Percentiles rank a stretch among this genome's conserved stretches.
Conservation (phyloP, 768 basidiomycete genomes). For the Tremella yokohamensis region DNA sequence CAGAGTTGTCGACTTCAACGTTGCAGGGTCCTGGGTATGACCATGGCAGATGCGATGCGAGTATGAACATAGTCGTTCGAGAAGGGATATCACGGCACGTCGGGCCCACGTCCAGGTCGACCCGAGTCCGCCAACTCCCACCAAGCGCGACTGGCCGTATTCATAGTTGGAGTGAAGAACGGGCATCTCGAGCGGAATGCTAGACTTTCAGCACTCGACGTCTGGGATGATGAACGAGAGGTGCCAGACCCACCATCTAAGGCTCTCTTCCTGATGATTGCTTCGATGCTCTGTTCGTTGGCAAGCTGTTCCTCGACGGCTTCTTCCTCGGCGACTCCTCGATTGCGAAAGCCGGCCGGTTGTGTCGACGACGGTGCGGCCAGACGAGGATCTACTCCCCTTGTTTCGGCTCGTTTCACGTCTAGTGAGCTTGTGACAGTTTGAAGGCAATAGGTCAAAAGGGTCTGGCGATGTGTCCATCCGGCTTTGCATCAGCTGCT, state of each 20-base stretch:
- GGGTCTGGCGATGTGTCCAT: constrained; percentile 48
- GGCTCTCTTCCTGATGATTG: constrained; percentile 48
- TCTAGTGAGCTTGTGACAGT: constrained; percentile 33
- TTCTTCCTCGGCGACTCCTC: not conserved
- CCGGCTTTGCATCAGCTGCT: constrained; percentile 32
- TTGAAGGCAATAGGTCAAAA: constrained; percentile 39
- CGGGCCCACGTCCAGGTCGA: constrained; percentile 32
- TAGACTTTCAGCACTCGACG: constrained; percentile 11
- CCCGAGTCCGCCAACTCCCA: constrained; percentile 47
- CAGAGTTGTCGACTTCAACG: no score
- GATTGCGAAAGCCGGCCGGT: constrained; percentile 1
- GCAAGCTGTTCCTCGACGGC: constrained; percentile 36
- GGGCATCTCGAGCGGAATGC: constrained; percentile 49
- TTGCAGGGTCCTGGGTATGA: no score
- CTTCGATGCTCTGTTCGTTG: constrained; percentile 47
- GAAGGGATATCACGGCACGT: constrained; percentile 14
- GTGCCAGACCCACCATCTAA: constrained; percentile 40
- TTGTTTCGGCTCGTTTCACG: constrained; percentile 32
- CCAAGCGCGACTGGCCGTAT: constrained; percentile 32
- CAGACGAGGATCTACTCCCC: constrained; percentile 26
- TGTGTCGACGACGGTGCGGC: not conserved
- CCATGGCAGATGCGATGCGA: no score
- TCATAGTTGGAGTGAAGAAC: constrained; percentile 39
- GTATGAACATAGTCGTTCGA: no score
- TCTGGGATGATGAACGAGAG: not conserved